Percentiles rank a stretch among this genome's conserved stretches.
Conservation (phyloP, 176 grass and related monocot species). For the Carex myosuroides region DNA sequence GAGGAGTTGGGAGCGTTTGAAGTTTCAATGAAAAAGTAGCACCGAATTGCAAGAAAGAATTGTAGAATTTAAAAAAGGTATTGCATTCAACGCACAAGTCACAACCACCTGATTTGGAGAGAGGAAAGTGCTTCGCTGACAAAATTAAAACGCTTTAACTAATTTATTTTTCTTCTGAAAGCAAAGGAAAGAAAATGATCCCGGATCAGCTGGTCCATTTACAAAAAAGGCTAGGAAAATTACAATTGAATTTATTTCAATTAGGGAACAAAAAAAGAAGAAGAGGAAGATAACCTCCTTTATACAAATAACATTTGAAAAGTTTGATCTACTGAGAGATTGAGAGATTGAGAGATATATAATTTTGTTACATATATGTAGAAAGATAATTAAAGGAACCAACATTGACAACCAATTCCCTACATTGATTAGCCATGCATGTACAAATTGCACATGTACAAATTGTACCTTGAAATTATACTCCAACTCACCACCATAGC, state of each 20-base stretch:
- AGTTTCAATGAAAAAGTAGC: neutral
- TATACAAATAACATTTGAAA: constrained; percentile 10
- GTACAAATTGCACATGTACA: neutral
- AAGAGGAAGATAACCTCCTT: neutral
- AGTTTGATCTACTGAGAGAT: neutral
- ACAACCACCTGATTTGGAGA: neutral
- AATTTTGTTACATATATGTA: constrained; percentile 10
- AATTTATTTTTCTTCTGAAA: neutral
- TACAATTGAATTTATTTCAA: constrained; percentile 15
- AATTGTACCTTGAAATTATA: constrained; percentile 3
- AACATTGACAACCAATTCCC: constrained; percentile 18
- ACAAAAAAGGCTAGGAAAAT: neutral
- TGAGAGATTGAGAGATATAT: neutral
- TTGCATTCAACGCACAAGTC: neutral
- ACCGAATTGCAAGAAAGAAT: neutral
- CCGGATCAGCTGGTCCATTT: neutral
- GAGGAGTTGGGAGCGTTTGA: neutral
- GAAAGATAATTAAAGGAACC: constrained; percentile 30
- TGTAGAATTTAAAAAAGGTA: neutral
- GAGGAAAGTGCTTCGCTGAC: neutral
- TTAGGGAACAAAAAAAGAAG: too few species aligned
- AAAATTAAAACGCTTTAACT: neutral
- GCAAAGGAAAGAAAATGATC: neutral
- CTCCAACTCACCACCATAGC: constrained; percentile 33
- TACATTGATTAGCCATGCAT: constrained; percentile 7